phyloP scores from a whole-genome alignment of 352 stramenopile species.

The Phytopythium kandeliae region DNA sequence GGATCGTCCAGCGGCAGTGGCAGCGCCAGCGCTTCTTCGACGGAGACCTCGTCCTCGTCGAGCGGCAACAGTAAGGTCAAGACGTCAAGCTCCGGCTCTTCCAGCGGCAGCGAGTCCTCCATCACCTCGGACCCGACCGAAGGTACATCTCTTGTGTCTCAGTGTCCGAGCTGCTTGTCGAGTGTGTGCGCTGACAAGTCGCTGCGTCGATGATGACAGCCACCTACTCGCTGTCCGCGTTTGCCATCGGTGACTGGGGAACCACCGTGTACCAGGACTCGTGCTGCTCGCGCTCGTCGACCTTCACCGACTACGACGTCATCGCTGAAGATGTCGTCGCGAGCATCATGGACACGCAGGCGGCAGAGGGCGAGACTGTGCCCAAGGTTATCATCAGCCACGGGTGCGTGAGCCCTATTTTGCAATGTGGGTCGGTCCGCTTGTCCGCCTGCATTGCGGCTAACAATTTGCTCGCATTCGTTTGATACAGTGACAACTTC shows the following conservation, averaged over 20 bases:
- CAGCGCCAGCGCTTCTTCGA: conserved; percentile 1
- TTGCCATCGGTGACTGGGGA: conserved; percentile 63
- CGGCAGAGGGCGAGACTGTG: conserved; percentile 23
- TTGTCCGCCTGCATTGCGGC: conserved; percentile 9
- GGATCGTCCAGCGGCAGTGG: conserved; percentile 9
- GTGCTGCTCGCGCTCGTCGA: conserved; percentile 34
- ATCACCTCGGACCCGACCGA: conserved; percentile 27
- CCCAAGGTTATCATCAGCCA: conserved; percentile 64
- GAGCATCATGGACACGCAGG: conserved; percentile 37
- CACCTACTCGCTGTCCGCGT: conserved; percentile 32
- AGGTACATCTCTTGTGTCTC: too few species aligned
- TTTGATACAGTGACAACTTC: conserved; percentile 75
- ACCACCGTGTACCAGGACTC: conserved; percentile 34
- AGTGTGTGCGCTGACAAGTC: too few species aligned
- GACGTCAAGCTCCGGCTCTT: conserved; percentile 14
- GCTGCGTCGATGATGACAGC: conserved; percentile 12
- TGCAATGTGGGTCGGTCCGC: too few species aligned
- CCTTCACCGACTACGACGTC: conserved; percentile 38
- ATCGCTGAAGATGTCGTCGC: conserved; percentile 45
- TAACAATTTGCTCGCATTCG: conserved; percentile 46
- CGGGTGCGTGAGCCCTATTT: conserved; percentile 24
- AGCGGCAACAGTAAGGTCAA: conserved; percentile 11
- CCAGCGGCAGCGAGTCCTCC: conserved; percentile 6
- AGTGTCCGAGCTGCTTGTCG: too few species aligned
- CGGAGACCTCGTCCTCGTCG: not conserved